Evolutionary conservation across 1,139 yeast genomes (phyloP), one percentile per base, ranked within the genome.

Genomic region (Geotrichum australiense): DNA sequence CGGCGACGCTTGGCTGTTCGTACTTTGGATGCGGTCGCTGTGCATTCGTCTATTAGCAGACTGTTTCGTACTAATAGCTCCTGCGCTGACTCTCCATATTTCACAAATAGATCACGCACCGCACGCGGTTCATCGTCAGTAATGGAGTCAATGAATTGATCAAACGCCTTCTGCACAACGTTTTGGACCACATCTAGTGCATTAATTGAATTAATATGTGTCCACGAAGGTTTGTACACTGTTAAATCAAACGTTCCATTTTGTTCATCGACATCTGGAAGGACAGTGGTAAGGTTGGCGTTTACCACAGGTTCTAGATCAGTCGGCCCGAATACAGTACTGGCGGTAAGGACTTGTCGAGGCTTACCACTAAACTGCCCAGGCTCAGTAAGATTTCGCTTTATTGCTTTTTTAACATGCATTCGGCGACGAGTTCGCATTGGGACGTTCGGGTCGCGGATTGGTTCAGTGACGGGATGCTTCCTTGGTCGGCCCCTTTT

Each of bases 141-240:
- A 19, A 29, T 31, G 4, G 14, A 10, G 4, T 31, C 35, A 5
- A n/a, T 4, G 18, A 31, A 29, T 11, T 32, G 24, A 12, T 47
- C 48, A 26, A 53, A 43, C 6, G 47, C 29, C 15, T 52, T 50
- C 11, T 44, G 34, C 15, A 50, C 47, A 2, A 47, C 42, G 30
- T 52, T 53, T 0, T 51, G 42, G 10, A 52, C 49, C n/a, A 55
- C 48, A 34, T 55, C 59, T n/a, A 53, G 45, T 3, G 54, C 57
- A 27, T 52, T 55, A 27, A 54, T 30, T 5, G 28, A 26, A 1
- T 37, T 20, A 5, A 11, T 15, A 10, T 20, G 24, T 5, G 35
- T 10, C n/a, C 25, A 31, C 24, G 46, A 43, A 8, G 40, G 26
- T 23, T 43, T 43, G 35, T 39, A 35, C 14, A 43, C 42, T 27